These are phyloP conservation scores for Pythium apleroticum DNA, from an alignment of 352 stramenopile genomes.

Conservation along the genomic window DNA sequence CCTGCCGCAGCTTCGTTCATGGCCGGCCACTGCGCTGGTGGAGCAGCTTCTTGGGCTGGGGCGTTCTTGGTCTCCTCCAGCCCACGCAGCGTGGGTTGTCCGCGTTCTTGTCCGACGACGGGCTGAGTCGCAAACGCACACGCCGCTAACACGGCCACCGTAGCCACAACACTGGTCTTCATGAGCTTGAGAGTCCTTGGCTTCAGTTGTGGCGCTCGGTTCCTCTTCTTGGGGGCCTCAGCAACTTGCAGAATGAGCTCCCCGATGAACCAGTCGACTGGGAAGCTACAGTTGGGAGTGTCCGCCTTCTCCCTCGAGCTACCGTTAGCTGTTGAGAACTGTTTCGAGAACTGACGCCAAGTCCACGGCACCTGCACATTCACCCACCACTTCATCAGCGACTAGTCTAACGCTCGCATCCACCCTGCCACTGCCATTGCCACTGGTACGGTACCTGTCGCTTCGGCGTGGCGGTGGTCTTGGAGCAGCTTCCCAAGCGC, in stretches of 20 bases:
- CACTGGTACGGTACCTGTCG: neutral
- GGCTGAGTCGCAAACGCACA: conserved; percentile 1
- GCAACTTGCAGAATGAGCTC: neutral
- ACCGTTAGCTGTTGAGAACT: neutral
- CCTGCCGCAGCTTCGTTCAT: neutral
- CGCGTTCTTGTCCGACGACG: neutral
- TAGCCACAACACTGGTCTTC: conserved; percentile 1
- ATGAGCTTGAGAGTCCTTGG: neutral
- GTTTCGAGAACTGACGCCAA: neutral
- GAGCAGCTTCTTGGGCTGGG: neutral
- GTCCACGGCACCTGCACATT: neutral
- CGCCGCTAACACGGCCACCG: neutral
- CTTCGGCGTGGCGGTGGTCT: neutral
- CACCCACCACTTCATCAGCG: neutral
- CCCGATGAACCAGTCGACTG: neutral
- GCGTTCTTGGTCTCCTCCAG: neutral
- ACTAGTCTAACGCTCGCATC: neutral
- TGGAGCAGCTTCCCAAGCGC: neutral
- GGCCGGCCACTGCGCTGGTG: neutral
- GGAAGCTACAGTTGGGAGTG: neutral
- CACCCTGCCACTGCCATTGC: neutral
- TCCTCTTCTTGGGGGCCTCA: too few species aligned
- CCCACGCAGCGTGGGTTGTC: neutral
- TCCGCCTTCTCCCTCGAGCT: neutral
- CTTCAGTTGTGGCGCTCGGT: neutral